Percentiles rank a stretch among this genome's conserved stretches.
phyloP scores from a whole-genome alignment of 306 rosid genomes.

The Rosa chinensis region DNA sequence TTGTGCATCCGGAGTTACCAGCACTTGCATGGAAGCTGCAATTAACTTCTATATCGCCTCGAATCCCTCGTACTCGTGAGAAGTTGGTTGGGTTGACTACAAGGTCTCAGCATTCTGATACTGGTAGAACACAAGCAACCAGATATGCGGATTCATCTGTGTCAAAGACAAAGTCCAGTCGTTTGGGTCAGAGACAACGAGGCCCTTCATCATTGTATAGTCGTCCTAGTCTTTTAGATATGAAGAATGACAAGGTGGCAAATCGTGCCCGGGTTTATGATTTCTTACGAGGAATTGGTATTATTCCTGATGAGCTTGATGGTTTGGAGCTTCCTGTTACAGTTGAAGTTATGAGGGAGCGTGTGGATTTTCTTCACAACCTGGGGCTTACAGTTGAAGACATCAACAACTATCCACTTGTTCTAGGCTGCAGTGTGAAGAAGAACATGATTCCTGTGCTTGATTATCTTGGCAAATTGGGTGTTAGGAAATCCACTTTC shows the following conservation, averaged over 20 bases:
- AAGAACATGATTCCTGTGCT: constrained; percentile 99
- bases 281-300: constrained; percentile 70
- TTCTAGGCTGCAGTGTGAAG: constrained; percentile 97
- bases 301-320: constrained; percentile 96
- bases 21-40: constrained; percentile 44
- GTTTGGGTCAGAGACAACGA: constrained; percentile 41
- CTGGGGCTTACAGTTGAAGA: constrained; percentile 85
- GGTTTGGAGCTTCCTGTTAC: constrained; percentile 97
- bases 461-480: constrained; percentile 92
- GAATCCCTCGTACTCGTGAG: constrained; percentile 34
- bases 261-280: constrained; percentile 70
- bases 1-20: constrained; percentile 57
- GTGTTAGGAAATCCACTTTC: constrained; percentile 82
- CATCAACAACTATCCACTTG: constrained; percentile 89
- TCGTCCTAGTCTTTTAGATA: constrained; percentile 82
- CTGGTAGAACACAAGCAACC: constrained; percentile 42
- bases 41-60: constrained; percentile 40
- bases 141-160: constrained; percentile 35
- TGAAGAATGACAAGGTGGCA: constrained; percentile 61
- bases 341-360: constrained; percentile 88
- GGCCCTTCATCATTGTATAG: constrained; percentile 56
- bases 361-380: constrained; percentile 82
- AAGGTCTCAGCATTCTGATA: constrained; percentile 49
- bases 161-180: constrained; percentile 29
- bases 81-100: constrained; percentile 51